phyloP scores from a whole-genome alignment of 768 basidiomycete species.

The Fomitopsis pulvina region DNA sequence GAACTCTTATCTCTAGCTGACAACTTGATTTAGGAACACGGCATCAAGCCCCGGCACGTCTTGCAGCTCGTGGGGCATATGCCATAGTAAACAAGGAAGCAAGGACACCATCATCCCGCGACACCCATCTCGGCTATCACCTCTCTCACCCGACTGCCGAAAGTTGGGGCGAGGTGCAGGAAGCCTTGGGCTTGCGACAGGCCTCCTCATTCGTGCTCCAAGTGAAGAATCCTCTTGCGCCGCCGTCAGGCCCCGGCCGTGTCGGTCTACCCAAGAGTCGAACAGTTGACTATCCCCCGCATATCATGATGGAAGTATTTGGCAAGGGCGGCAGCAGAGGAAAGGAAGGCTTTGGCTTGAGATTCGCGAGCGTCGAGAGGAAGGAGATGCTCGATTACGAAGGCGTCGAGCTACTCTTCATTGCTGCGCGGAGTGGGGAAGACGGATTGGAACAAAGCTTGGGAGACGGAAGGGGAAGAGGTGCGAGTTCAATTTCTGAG shows the following conservation, averaged over 20 bases:
- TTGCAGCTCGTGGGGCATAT: constrained; percentile 54
- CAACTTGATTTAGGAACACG: constrained; percentile 30
- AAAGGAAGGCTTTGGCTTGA: constrained; percentile 38
- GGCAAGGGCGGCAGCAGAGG: constrained; percentile 36
- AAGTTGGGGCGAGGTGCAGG: constrained; percentile 47
- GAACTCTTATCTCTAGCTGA: neutral
- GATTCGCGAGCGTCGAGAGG: constrained; percentile 45
- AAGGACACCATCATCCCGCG: constrained; percentile 35
- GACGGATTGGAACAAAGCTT: constrained; percentile 42
- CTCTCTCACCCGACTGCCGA: constrained; percentile 42
- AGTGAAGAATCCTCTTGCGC: constrained; percentile 54
- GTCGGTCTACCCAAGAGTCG: constrained; percentile 24
- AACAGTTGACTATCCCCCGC: constrained; percentile 39
- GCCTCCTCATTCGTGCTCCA: constrained; percentile 53
- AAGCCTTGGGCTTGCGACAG: constrained; percentile 43
- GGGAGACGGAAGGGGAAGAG: constrained; percentile 46
- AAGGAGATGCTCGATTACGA: constrained; percentile 48
- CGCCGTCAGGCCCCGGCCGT: constrained; percentile 27
- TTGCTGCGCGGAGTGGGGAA: constrained; percentile 43
- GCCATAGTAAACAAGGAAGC: constrained; percentile 48
- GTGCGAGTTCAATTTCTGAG: constrained; percentile 23
- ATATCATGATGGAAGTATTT: constrained; percentile 43
- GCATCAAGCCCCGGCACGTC: constrained; percentile 43
- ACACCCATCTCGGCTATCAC: constrained; percentile 53
- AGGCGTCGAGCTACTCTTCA: constrained; percentile 48